Percentiles rank a stretch among this genome's conserved stretches.
These are phyloP conservation scores for Daldinia childiae DNA, from an alignment of 495 filamentous ascomycete genomes.

Conservation along the genomic window DNA sequence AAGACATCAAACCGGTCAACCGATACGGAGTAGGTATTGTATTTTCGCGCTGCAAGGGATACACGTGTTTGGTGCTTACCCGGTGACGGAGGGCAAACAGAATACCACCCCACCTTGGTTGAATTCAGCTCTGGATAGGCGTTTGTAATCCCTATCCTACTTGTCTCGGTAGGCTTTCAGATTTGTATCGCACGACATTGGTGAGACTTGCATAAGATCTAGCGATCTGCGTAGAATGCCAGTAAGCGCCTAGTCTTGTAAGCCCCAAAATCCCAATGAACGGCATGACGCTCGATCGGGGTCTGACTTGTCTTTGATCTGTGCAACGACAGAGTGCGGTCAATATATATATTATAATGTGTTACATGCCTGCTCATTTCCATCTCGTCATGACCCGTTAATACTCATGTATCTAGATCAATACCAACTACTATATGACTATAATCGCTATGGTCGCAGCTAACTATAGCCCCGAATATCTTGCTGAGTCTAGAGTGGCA, in stretches of 20 bases:
- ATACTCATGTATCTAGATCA: not conserved
- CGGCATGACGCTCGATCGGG: not conserved
- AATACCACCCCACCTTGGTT: conserved; percentile 20
- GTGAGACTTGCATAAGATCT: conserved; percentile 19
- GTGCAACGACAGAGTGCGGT: conserved; percentile 1
- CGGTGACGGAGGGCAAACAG: conserved; percentile 4
- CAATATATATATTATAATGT: conserved; percentile 3
- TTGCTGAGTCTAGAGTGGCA: conserved; percentile 39
- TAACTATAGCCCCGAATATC: conserved; percentile 36
- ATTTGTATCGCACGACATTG: conserved; percentile 15
- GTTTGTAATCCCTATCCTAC: not conserved
- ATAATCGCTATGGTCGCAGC: conserved; percentile 26
- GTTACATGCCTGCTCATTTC: not conserved
- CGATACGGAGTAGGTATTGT: not conserved
- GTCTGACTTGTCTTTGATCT: not conserved
- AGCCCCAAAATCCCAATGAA: not conserved
- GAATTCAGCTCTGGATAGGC: conserved; percentile 7
- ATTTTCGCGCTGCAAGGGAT: conserved; percentile 27
- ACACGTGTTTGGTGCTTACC: conserved; percentile 30
- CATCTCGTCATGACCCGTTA: not conserved
- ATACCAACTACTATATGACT: not conserved
- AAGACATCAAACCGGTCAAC: not conserved
- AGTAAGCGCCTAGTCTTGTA: not conserved
- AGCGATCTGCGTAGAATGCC: not conserved
- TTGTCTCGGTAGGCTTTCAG: conserved; percentile 16